Conservation (phyloP, 2,329 filamentous ascomycete species). For the Aspergillus puulaauensis region DNA sequence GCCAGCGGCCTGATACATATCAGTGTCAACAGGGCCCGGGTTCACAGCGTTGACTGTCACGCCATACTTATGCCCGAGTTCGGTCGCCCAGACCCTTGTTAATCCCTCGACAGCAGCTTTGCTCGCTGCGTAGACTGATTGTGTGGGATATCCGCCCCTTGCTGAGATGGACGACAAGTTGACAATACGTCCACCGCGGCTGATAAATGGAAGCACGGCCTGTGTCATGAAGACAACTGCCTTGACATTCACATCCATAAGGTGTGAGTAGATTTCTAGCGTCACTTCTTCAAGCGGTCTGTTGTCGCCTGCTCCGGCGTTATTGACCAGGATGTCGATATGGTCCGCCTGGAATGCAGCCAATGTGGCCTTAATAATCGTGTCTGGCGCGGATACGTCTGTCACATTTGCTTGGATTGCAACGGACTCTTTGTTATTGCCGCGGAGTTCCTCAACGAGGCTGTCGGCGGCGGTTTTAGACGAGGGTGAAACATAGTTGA, state of each 20-base stretch:
- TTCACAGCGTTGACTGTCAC: conserved; percentile 32
- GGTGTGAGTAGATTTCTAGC: conserved; percentile 14
- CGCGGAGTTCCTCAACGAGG: conserved; percentile 8
- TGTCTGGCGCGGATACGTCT: conserved; percentile 5
- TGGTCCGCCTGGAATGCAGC: conserved; percentile 10
- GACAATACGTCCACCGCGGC: conserved; percentile 17
- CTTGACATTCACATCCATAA: conserved; percentile 21
- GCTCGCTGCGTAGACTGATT: conserved; percentile 61
- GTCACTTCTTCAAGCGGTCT: conserved; percentile 19
- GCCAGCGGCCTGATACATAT: conserved; percentile 18
- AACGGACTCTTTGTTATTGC: conserved; percentile 5
- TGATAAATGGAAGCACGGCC: conserved; percentile 15
- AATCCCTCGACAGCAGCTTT: conserved; percentile 63
- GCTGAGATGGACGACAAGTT: conserved; percentile 21
- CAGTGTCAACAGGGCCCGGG: conserved; percentile 28
- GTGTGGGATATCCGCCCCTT: conserved; percentile 25
- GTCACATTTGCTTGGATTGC: conserved; percentile 18
- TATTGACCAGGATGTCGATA: conserved; percentile 25
- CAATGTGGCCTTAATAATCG: conserved; percentile 11
- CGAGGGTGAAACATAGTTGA: conserved; percentile 18
- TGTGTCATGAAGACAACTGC: conserved; percentile 24
- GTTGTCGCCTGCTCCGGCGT: conserved; percentile 24
- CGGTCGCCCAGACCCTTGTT: conserved; percentile 58
- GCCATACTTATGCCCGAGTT: conserved; percentile 28
- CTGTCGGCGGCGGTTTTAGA: conserved; percentile 12